Percentiles rank a stretch among this genome's conserved stretches.
Conservation (phyloP, 2,329 filamentous ascomycete species). For the Ascosphaera acerosa region DNA sequence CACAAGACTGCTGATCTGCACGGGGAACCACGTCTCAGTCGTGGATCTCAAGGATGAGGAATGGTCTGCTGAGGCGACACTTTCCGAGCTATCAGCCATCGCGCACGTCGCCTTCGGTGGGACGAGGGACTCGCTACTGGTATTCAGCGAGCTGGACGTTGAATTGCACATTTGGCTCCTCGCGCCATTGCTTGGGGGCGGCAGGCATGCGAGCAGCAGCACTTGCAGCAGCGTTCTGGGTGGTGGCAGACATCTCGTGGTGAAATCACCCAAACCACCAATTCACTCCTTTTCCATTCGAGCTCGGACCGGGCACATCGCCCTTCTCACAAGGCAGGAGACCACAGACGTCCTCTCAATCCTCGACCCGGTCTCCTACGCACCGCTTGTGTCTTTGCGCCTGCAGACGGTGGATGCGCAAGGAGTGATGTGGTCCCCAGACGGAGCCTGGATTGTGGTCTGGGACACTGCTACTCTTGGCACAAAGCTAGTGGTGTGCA, state of each 20-base stretch:
- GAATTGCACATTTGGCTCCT: conserved; percentile 15
- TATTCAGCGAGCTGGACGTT: conserved; percentile 17
- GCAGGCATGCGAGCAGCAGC: not conserved
- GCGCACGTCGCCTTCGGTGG: conserved; percentile 15
- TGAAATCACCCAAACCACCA: conserved; percentile 15
- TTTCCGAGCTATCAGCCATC: conserved; percentile 13
- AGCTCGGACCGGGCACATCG: conserved; percentile 16
- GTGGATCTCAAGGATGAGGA: conserved; percentile 15
- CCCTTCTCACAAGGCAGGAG: conserved; percentile 17
- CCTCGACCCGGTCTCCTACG: conserved; percentile 14
- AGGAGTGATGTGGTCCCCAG: conserved; percentile 32
- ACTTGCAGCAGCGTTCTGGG: no score
- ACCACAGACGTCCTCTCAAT: conserved; percentile 15
- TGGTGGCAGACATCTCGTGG: conserved; percentile 12
- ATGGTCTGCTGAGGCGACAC: conserved; percentile 17
- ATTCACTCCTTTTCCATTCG: conserved; percentile 9
- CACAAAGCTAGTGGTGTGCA: conserved; percentile 28
- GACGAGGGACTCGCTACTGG: conserved; percentile 14
- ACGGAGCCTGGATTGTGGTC: conserved; percentile 33
- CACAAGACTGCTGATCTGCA: conserved; percentile 13
- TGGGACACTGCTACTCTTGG: conserved; percentile 29
- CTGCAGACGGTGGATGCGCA: conserved; percentile 30
- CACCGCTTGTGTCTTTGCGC: conserved; percentile 11
- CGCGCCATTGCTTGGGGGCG: conserved; percentile 5
- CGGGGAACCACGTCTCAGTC: conserved; percentile 12